Evolutionary conservation across 352 stramenopile genomes (phyloP).

Genomic region (Pythium scleroteichum): DNA sequence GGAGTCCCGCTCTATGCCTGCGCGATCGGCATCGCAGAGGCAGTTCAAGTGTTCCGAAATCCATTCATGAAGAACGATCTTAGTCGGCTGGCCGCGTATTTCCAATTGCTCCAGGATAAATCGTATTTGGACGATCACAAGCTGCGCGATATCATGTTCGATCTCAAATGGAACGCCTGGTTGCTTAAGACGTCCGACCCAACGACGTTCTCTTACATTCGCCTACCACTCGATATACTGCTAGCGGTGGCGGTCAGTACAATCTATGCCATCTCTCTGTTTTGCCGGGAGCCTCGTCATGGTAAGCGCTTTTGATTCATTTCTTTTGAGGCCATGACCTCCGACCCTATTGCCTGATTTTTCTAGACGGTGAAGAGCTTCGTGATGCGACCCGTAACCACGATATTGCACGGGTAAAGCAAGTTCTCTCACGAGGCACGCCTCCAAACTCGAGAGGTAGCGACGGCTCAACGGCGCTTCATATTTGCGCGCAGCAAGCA

Average conservation of each 20-base stretch:
- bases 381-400: constrained; percentile 75
- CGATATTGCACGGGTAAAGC: constrained; percentile 57
- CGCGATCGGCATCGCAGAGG: constrained; percentile 50
- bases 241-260: constrained; percentile 49
- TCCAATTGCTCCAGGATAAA: constrained; percentile 31
- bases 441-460: constrained; percentile 47
- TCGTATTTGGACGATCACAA: constrained; percentile 34
- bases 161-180: constrained; percentile 39
- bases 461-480: constrained; percentile 70
- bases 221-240: constrained; percentile 46
- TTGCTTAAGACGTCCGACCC: constrained; percentile 28
- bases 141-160: constrained; percentile 30
- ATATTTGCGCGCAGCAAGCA: constrained; percentile 80
- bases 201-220: constrained; percentile 35
- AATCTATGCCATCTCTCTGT: constrained; percentile 60
- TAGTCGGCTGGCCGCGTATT: constrained; percentile 37
- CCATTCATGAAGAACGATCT: constrained; percentile 47
- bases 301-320: constrained; percentile 36
- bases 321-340: not conserved
- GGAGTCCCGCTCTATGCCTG: constrained; percentile 72
- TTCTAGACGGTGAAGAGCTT: constrained; percentile 72
- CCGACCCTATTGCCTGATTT: not conserved
- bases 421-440: constrained; percentile 62
- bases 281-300: constrained; percentile 69
- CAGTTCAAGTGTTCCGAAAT: constrained; percentile 47